A percentile compares a stretch with the other conserved stretches of the same genome.
Evolutionary conservation across 306 rosid genomes (phyloP).

Genomic region (Medicago lupulina): DNA sequence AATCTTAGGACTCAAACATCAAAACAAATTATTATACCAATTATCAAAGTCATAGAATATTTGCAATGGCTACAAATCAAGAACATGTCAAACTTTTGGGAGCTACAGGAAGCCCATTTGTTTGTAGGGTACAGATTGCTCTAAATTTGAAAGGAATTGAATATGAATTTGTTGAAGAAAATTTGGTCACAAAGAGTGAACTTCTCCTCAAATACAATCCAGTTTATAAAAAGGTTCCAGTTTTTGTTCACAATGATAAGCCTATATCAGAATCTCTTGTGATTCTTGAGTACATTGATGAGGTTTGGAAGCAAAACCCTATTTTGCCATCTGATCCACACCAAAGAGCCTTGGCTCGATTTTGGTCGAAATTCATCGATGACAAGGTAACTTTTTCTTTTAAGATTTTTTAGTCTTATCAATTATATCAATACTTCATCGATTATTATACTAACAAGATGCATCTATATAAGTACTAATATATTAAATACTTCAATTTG

Average conservation of each 20-base stretch:
- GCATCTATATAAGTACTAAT: too few species aligned
- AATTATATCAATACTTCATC: too few species aligned
- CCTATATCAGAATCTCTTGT: slow-evolving; percentile 14
- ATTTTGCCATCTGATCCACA: slow-evolving; percentile 33
- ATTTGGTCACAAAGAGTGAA: slow-evolving; percentile 49
- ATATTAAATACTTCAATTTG: background rate
- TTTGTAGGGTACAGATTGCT: slow-evolving; percentile 53
- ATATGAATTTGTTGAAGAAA: slow-evolving; percentile 50
- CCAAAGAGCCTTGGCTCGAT: slow-evolving; percentile 61
- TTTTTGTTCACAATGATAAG: background rate
- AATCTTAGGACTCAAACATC: too few species aligned
- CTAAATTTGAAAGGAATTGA: slow-evolving; percentile 64
- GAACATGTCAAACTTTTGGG: slow-evolving; percentile 53
- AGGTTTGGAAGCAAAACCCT: background rate
- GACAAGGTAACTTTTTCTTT: slow-evolving; percentile 54
- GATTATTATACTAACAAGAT: too few species aligned
- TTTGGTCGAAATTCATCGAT: slow-evolving; percentile 67
- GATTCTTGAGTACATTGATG: slow-evolving; percentile 31
- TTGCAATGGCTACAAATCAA: slow-evolving; percentile 33
- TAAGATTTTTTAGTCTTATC: background rate
- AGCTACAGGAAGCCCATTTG: slow-evolving; percentile 50
- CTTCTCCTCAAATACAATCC: slow-evolving; percentile 64
- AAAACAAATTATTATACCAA: background rate
- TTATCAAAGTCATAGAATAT: background rate
- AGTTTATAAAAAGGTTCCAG: slow-evolving; percentile 60